Base-by-base conservation (phyloP, 345 rosid genomes). In the Eucalyptus grandis region DNA sequence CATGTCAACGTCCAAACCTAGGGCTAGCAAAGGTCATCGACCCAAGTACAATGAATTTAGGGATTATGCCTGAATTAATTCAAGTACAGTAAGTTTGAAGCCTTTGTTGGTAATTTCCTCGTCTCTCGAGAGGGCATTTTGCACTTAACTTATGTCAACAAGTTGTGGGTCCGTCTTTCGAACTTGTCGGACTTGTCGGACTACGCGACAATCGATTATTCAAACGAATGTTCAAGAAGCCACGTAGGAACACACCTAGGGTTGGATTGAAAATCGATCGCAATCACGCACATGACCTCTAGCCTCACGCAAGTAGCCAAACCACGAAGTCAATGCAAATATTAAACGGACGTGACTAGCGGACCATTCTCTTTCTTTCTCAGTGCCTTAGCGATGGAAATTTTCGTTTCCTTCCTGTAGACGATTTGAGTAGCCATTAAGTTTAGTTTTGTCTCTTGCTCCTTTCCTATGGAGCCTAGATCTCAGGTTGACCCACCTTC, bases 1-100 rank as follows among this genome's bases (percentile, higher is more conserved):
- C 30, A 56, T 24, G 58, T 53, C 4, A 19, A 1, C 5, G 2
- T 53, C 26, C 26, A 19, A 21, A 53, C 58, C 0, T 53, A 8
- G 58, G 26, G 4, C 58, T 0, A 8, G 11, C 26, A 3, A 53
- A 0, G 24, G 10, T 53, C 24, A 53, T 53, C 1, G 5, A 53
- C 58, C 11, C 26, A 53, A 53, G 58, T 53, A 53, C 58, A 8
- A 53, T 53, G 0, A 53, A 53, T 53, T 8, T 53, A 56, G 13
- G 27, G 3, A 24, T 56, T 24, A 22, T 9, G 62, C 0, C 3
- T 56, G 3, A 4, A 56, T 24, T 56, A 24, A 24, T 24, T 24
- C 14, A 9, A 11, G 30, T 56, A 22, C 30, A 56, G 24, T 10
- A 10, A 56, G 13, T 56, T 56, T 10, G 30, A 24, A 22, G 30